These are phyloP conservation scores for Aspergillus arachidicola DNA, from an alignment of 2,329 filamentous ascomycete genomes.

Conservation along the genomic window DNA sequence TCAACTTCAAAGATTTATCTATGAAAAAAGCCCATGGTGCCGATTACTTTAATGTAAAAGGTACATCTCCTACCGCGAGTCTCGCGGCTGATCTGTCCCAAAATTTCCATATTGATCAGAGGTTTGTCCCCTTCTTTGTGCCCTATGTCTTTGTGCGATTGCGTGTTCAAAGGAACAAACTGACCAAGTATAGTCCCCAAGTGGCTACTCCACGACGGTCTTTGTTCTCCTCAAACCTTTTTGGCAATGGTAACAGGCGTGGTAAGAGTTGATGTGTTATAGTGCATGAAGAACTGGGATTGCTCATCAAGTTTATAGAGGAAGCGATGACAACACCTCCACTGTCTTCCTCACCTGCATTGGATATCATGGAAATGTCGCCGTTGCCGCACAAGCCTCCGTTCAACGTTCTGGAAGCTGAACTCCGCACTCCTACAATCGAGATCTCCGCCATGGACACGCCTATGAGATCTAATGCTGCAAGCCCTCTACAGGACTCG, in stretches of 20 bases:
- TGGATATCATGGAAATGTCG: conserved; percentile 90
- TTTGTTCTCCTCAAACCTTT: conserved; percentile 75
- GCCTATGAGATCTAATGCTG: conserved; percentile 35
- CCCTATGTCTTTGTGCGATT: conserved; percentile 5
- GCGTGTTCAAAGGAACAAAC: conserved; percentile 26
- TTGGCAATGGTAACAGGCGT: conserved; percentile 59
- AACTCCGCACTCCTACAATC: conserved; percentile 73
- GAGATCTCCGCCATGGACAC: conserved; percentile 52
- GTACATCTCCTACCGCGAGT: conserved; percentile 88
- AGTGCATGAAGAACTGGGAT: conserved; percentile 3
- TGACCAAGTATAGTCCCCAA: conserved; percentile 67
- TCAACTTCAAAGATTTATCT: conserved; percentile 76
- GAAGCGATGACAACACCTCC: conserved; percentile 83
- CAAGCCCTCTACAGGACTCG: conserved; percentile 45
- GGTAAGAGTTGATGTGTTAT: conserved; percentile 50
- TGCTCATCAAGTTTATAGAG: conserved; percentile 43
- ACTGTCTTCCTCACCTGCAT: conserved; percentile 74
- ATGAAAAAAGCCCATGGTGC: conserved; percentile 64
- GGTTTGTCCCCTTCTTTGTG: conserved; percentile 59
- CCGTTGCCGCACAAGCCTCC: conserved; percentile 85
- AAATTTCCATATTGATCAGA: conserved; percentile 95
- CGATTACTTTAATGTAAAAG: conserved; percentile 84
- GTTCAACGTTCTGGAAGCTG: conserved; percentile 64
- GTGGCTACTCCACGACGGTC: conserved; percentile 81
- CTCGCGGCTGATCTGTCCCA: conserved; percentile 92